phyloP scores from a whole-genome alignment of 2,329 filamentous ascomycete species.

The Arthrobotrys entomopaga region DNA sequence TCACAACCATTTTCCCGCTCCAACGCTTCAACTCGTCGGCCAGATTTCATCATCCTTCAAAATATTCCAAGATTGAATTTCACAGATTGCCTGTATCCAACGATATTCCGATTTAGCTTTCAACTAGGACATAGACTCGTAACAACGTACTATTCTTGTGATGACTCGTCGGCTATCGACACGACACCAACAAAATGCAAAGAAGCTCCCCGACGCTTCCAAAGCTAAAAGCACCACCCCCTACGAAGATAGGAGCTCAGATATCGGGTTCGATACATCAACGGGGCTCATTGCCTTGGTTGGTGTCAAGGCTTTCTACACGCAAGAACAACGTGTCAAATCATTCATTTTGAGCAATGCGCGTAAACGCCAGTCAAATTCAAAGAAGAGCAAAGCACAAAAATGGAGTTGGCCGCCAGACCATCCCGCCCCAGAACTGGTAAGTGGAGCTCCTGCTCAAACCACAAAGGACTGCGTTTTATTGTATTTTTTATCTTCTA shows the following conservation, averaged over 20 bases:
- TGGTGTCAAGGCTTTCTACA: slow-evolving; percentile 46
- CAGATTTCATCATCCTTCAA: neutral
- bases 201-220: slow-evolving; percentile 11
- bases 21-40: neutral
- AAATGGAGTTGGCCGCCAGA: slow-evolving; percentile 44
- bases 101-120: neutral
- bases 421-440: slow-evolving; percentile 39
- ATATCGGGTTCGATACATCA: neutral
- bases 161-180: slow-evolving; percentile 51
- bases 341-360: slow-evolving; percentile 21
- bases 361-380: slow-evolving; percentile 41
- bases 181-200: slow-evolving; percentile 35
- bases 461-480: no score
- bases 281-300: slow-evolving; percentile 8
- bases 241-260: neutral
- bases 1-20: neutral
- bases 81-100: no score
- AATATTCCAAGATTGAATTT: no score
- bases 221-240: neutral
- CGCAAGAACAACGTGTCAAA: slow-evolving; percentile 39
- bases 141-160: neutral
- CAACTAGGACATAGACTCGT: neutral
- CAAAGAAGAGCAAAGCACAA: slow-evolving; percentile 39
- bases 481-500: neutral
- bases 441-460: slow-evolving; percentile 10